Base-by-base conservation (phyloP, 2,329 filamentous ascomycete species). In the Fusarium heterosporum region DNA sequence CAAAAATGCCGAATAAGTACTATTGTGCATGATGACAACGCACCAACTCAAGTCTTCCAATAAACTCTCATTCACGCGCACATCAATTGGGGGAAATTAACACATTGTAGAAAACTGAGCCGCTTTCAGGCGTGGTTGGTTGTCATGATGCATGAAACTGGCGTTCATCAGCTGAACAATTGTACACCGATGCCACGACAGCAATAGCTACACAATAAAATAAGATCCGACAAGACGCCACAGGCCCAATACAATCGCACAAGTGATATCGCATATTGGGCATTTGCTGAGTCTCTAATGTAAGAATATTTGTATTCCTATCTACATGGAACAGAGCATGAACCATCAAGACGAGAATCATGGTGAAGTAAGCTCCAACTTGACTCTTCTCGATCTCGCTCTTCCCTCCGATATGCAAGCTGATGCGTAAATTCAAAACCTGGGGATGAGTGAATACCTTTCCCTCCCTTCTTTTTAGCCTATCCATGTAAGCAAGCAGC, bases 401-500 rank as follows among this genome's bases (percentile, higher is more conserved):
- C 52, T 30, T 39, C n/a, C 39, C 7, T 55, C 38, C 34, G 41
- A 41, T 17, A 40, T 42, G 49, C 32, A 52, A 38, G 19, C 22
- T 46, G 26, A 12, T 50, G 34, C 28, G 39, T 39, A 45, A 50
- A 61, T 40, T 32, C 25, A 19, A 41, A 55, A 65, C 48, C 40
- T 42, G 48, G 38, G 55, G 42, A 65, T 65, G n/a, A 50, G 42
- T 42, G 47, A 36, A 56, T 57, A 49, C 57, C 51, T 51, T 53
- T 64, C 52, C 47, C 42, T 32, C 62, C 46, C 48, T 51, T 55
- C 41, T 54, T 51, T 69, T 71, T 61, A 58, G 60, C 62, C 63
- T 56, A 64, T 64, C 57, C 58, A 55, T 60, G 54, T 54, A 58
- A 61, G 55, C 54, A 64, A 55, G 54, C 55, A 63, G 59, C 59